Conservation (phyloP, 805 yeast genomes). For the Yamadazyma akitaensis region DNA sequence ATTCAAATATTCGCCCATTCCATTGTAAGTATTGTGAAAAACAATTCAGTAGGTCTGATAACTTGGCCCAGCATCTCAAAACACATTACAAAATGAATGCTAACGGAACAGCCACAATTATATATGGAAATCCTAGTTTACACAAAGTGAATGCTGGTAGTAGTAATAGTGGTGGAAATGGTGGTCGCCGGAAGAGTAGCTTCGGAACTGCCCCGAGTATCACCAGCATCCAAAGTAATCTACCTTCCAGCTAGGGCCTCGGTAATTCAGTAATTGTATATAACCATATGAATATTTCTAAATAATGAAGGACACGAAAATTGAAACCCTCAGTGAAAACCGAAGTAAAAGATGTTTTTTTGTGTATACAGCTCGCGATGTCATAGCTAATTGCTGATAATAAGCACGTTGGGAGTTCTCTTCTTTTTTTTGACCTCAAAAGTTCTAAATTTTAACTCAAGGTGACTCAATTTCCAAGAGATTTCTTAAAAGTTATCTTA, state of each 20-base stretch:
- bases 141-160: slow-evolving; percentile 14
- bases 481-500: no score
- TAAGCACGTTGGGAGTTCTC: no score
- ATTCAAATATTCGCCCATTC: slow-evolving; percentile 43
- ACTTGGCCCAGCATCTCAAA: slow-evolving; percentile 43
- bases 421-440: no score
- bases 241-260: neutral
- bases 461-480: no score
- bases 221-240: neutral
- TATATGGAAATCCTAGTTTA: slow-evolving; percentile 22
- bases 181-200: neutral
- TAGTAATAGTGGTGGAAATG: slow-evolving; percentile 26
- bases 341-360: no score
- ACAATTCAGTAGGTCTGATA: slow-evolving; percentile 41
- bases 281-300: neutral
- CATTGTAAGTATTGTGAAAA: slow-evolving; percentile 45
- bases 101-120: slow-evolving; percentile 30
- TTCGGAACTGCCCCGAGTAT: neutral
- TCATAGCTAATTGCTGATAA: no score
- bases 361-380: no score
- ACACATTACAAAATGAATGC: slow-evolving; percentile 35
- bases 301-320: neutral
- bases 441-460: no score
- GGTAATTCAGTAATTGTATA: neutral
- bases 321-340: no score